Base-by-base conservation (phyloP, 805 yeast genomes). In the Lachancea cidri region DNA sequence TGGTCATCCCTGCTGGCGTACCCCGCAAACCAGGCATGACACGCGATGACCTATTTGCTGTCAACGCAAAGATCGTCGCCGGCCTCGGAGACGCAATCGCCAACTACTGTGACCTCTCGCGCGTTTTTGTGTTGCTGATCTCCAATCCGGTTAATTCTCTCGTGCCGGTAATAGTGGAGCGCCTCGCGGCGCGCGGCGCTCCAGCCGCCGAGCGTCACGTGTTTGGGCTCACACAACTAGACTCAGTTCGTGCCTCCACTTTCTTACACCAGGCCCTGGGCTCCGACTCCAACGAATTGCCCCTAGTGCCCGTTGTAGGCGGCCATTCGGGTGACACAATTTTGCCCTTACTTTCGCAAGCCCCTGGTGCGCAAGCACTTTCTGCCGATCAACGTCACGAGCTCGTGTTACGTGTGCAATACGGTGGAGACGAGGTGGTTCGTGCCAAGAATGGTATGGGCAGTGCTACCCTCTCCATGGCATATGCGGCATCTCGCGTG, bases 1-100 rank as follows among this genome's bases (percentile, higher is more conserved):
- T 60, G 22, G 56, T 67, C 39, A 68, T 69, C 54, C 95, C 95
- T 35, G 95, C 95, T 27, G 95, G 95, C 47, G 82, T 86, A 31
- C 95, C 95, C 57, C 81, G 95, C 71, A 86, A 86, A 70, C 95
- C 95, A 32, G 95, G 95, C 43, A 86, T 86, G 95, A 83, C 94
- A 45, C 80, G 95, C 67, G 95, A 85, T 62, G 95, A 86, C 57
- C 74, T 86, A 60, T 85, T 86, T 75, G 76, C 77, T 65, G 83
- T 83, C 66, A 86, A 86, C 59, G 93, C 94, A 5, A 77, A 82
- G 27, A 88, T 88, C 60, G 82, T 88, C 47, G 75, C 76, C 49
- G 79, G 76, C 46, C 70, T 88, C 46, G 83, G 91, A 29, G 76
- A 76, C 50, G 86, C 86, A 11, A 79, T 87, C 54, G 93, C 94